These are phyloP conservation scores for Mycena alexandri DNA, from an alignment of 768 basidiomycete genomes.

Conservation along the genomic window DNA sequence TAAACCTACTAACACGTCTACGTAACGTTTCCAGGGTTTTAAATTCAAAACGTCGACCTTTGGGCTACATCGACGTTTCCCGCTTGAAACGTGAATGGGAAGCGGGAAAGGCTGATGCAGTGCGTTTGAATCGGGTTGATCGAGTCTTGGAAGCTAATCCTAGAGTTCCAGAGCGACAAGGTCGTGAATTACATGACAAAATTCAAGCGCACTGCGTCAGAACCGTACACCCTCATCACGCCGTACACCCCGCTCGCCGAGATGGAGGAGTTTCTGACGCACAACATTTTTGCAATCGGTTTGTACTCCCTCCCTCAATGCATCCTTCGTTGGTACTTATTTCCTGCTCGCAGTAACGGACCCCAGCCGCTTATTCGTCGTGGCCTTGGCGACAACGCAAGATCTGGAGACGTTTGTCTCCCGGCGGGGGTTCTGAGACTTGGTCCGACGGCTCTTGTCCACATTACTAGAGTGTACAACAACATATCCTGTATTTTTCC, in stretches of 20 bases:
- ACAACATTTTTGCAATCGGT: slow-evolving; percentile 85
- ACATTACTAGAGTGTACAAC: slow-evolving; percentile 29
- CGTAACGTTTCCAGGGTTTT: slow-evolving; percentile 68
- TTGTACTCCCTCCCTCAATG: slow-evolving; percentile 35
- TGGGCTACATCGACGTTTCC: slow-evolving; percentile 89
- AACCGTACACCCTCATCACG: slow-evolving; percentile 85
- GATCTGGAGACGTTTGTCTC: slow-evolving; percentile 77
- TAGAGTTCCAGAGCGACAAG: slow-evolving; percentile 69
- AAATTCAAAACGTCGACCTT: slow-evolving; percentile 74
- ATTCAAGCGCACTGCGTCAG: slow-evolving; percentile 73
- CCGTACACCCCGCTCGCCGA: slow-evolving; percentile 84
- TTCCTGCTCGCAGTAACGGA: slow-evolving; percentile 78
- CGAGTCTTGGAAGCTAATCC: neutral
- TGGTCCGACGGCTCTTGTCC: neutral
- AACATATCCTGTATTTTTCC: slow-evolving; percentile 26
- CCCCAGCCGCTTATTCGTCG: slow-evolving; percentile 81
- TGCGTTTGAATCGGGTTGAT: slow-evolving; percentile 49
- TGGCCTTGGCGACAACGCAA: slow-evolving; percentile 82
- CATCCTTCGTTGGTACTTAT: slow-evolving; percentile 8
- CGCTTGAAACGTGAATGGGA: slow-evolving; percentile 85
- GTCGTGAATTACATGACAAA: slow-evolving; percentile 78
- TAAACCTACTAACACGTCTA: neutral
- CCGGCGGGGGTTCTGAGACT: slow-evolving; percentile 56
- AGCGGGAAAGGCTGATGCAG: slow-evolving; percentile 76
- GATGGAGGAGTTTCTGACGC: slow-evolving; percentile 81